phyloP scores from a whole-genome alignment of 257 asterid genomes.

The Solanum etuberosum region DNA sequence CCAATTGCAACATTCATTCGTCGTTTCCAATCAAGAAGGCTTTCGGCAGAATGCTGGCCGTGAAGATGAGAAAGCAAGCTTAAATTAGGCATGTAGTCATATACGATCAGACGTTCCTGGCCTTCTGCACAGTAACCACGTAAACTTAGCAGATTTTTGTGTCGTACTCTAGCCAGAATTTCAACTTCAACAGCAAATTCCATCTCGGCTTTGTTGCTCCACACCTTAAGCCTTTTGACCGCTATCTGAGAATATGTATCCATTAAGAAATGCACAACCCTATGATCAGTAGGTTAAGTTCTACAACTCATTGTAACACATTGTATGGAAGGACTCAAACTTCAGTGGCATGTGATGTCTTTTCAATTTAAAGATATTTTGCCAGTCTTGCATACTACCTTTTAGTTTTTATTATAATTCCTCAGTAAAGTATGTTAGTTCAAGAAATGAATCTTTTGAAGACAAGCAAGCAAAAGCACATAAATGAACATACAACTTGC shows the following conservation, averaged over 20 bases:
- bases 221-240: slow-evolving; percentile 79
- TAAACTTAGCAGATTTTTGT: slow-evolving; percentile 63
- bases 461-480: background rate
- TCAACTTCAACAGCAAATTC: slow-evolving; percentile 86
- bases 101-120: slow-evolving; percentile 86
- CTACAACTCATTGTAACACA: background rate
- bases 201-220: slow-evolving; percentile 87
- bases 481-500: background rate
- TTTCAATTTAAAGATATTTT: background rate
- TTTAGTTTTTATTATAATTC: background rate
- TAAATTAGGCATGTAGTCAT: slow-evolving; percentile 78
- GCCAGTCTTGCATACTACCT: background rate
- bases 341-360: background rate
- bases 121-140: slow-evolving; percentile 94
- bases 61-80: slow-evolving; percentile 88
- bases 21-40: slow-evolving; percentile 72
- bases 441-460: background rate
- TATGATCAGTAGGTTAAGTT: background rate
- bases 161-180: slow-evolving; percentile 80
- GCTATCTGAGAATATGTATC: slow-evolving; percentile 49
- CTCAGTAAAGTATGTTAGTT: background rate
- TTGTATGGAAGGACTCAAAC: background rate
- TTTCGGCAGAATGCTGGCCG: slow-evolving; percentile 82
- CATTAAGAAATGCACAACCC: background rate
- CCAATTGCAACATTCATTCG: slow-evolving; percentile 82